phyloP scores from a whole-genome alignment of 192 early-diverging fungal species.

The Podila epicladia region DNA sequence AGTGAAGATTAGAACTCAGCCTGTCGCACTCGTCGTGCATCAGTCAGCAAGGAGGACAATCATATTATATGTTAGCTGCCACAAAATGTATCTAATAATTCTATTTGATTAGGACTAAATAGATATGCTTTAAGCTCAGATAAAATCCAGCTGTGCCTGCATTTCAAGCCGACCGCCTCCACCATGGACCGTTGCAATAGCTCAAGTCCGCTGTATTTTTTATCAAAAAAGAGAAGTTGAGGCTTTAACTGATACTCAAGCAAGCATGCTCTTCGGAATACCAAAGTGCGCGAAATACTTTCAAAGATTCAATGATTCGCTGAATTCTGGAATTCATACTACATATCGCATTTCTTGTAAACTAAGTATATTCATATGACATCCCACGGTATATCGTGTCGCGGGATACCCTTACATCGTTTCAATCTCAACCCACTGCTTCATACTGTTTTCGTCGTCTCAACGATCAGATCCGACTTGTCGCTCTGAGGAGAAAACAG shows the following conservation, averaged over 20 bases:
- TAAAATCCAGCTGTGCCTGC: conserved; percentile 21
- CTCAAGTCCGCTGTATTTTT: conserved; percentile 50
- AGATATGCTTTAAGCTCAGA: conserved; percentile 39
- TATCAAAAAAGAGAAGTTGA: no score
- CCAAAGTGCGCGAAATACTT: conserved; percentile 67
- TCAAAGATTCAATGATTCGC: conserved; percentile 79
- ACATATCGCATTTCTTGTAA: conserved; percentile 73
- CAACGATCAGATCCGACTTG: no score
- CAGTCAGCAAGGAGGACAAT: conserved; percentile 6
- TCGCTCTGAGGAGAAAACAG: no score
- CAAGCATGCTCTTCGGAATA: conserved; percentile 62
- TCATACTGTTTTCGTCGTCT: no score
- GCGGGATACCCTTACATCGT: no score
- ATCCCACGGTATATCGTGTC: no score
- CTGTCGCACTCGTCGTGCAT: conserved; percentile 15
- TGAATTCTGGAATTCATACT: conserved; percentile 72
- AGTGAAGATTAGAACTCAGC: no score
- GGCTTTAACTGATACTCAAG: conserved; percentile 65
- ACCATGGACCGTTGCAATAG: conserved; percentile 18
- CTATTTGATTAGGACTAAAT: conserved; percentile 32
- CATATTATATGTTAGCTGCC: conserved; percentile 28
- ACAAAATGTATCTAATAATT: conserved; percentile 42
- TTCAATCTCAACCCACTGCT: no score
- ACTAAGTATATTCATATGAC: conserved; percentile 27
- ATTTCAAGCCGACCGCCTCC: conserved; percentile 31